phyloP scores from a whole-genome alignment of 2,329 filamentous ascomycete genomes.

The Cordyceps tenuipes region DNA sequence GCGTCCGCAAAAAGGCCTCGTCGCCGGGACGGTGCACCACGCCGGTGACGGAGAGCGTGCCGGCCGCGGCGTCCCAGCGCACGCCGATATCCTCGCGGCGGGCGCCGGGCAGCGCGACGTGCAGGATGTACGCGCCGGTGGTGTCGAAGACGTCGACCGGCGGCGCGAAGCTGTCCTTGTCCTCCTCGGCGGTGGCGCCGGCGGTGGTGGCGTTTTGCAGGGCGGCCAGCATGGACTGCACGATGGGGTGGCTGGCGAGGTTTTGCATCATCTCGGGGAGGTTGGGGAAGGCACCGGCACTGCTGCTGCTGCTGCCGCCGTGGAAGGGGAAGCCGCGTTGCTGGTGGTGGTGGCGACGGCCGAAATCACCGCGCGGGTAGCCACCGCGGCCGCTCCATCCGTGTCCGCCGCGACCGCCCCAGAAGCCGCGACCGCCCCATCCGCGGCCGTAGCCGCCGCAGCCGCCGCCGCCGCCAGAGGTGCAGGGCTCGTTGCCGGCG shows the following conservation, averaged over 20 bases:
- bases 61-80: constrained; percentile 64
- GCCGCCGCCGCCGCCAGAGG: constrained; percentile 11
- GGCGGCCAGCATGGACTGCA: constrained; percentile 33
- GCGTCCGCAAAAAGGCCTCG: constrained; percentile 56
- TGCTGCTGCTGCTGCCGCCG: constrained; percentile 14
- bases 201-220: constrained; percentile 18
- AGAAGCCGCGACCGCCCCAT: constrained; percentile 13
- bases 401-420: constrained; percentile 14
- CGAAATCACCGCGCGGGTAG: constrained; percentile 13
- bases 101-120: constrained; percentile 69
- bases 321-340: constrained; percentile 1
- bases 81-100: constrained; percentile 72
- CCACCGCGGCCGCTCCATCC: constrained; percentile 14
- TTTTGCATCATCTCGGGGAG: constrained; percentile 31
- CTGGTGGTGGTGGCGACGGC: neutral
- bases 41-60: constrained; percentile 58
- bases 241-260: constrained; percentile 33
- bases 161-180: constrained; percentile 45
- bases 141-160: constrained; percentile 72
- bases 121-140: constrained; percentile 55
- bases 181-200: constrained; percentile 13
- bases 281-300: constrained; percentile 28
- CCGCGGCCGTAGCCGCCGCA: constrained; percentile 18
- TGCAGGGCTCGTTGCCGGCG: constrained; percentile 11
- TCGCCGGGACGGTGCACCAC: constrained; percentile 65